Evolutionary conservation across 768 basidiomycete species (phyloP), one percentile per base, ranked within the genome.

Genomic region (Baorangia bicolor): DNA sequence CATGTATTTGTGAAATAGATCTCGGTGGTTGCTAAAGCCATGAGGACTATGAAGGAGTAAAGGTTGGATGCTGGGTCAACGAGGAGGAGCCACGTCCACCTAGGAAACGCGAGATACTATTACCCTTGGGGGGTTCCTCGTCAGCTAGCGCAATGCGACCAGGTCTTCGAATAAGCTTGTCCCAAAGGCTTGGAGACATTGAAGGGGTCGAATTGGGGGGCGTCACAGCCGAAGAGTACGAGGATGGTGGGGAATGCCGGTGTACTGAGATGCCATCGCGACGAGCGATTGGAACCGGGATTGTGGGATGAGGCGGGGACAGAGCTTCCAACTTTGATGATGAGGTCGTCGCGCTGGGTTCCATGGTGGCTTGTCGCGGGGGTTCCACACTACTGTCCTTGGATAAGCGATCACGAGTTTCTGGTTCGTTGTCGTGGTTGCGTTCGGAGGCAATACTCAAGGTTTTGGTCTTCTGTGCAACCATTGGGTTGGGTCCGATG

Each of bases 81-180:
- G 55, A 60, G 18, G 53, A 49, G 20, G 67, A 43, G 7, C 55
- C 28, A 21, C 58, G 54, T 51, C 45, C 55, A 18, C 51, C 50
- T n/a, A 67, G 46, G 12, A 72, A 58, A 54, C 69, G 67, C 18
- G 63, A 62, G 3, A 69, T 54, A 28, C 47, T 56, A 18, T 59
- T 62, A 16, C 48, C 45, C 37, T 59, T 63, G 12, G 53, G 13
- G 3, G 45, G 25, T n/a, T 56, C 68, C n/a, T 62, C 55, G 12
- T 57, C 58, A 20, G 21, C 43, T 9, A 53, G 16, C 5, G 21
- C 37, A 37, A 46, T 63, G 35, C 61, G 65, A 46, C 64, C 65
- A 38, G 56, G 53, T 21, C 49, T 56, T 21, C 59, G 55, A 25
- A 52, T 63, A 27, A 69, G 55, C 28, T 52, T 68, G 37, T 56